These are phyloP conservation scores for Niebla homalea DNA, from an alignment of 495 filamentous ascomycete genomes.

Conservation along the genomic window DNA sequence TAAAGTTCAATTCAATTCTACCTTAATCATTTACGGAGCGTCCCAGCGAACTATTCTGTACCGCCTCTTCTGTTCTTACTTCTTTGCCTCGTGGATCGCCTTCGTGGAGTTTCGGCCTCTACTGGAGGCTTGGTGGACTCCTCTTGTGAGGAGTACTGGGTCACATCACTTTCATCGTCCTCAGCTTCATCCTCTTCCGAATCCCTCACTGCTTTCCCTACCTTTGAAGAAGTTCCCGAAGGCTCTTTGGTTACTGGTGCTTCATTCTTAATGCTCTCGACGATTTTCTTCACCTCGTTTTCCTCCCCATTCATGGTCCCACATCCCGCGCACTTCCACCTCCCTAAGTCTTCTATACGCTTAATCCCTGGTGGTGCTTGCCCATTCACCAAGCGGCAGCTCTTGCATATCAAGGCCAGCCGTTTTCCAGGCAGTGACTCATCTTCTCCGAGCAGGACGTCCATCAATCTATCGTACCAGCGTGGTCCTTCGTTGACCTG, in stretches of 20 bases:
- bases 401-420: constrained; percentile 70
- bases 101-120: constrained; percentile 1
- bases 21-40: no score
- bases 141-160: constrained; percentile 12
- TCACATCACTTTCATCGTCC: constrained; percentile 11
- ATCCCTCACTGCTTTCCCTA: not conserved
- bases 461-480: constrained; percentile 92
- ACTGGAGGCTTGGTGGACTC: not conserved
- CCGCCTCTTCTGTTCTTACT: no score
- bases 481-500: constrained; percentile 39
- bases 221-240: constrained; percentile 1
- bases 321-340: constrained; percentile 81
- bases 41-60: no score
- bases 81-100: constrained; percentile 11
- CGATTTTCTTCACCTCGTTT: constrained; percentile 52
- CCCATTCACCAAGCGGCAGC: constrained; percentile 85
- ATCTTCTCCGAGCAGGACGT: constrained; percentile 87
- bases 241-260: constrained; percentile 9
- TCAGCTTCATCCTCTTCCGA: not conserved
- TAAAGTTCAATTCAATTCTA: no score
- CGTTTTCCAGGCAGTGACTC: constrained; percentile 86
- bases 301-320: constrained; percentile 74
- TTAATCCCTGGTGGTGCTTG: constrained; percentile 84
- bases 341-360: constrained; percentile 64
- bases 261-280: constrained; percentile 27